These are phyloP conservation scores for Protostelium mycophagum DNA, from an alignment of 78 protist genomes.

Conservation along the genomic window DNA sequence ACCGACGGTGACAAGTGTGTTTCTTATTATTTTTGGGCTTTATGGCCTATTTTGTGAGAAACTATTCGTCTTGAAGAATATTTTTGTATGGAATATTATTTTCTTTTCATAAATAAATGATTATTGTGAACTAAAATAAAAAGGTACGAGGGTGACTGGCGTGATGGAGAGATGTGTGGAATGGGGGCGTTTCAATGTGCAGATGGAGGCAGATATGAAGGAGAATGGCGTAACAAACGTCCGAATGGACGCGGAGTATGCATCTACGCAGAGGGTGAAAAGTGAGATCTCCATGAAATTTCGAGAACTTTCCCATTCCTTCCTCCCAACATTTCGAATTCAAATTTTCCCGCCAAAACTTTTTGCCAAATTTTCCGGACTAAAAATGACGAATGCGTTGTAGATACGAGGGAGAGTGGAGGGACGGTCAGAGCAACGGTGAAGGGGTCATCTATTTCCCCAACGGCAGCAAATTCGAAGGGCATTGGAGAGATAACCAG, in stretches of 20 bases:
- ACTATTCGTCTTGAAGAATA: no score
- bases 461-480: not conserved
- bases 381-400: no score
- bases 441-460: not conserved
- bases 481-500: not conserved
- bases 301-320: no score
- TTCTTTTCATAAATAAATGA: no score
- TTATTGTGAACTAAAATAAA: no score
- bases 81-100: no score
- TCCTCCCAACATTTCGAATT: no score
- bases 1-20: not conserved
- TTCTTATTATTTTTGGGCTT: not conserved
- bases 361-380: no score
- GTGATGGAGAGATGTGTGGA: not conserved
- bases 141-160: not conserved
- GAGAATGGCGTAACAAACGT: not conserved
- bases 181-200: not conserved
- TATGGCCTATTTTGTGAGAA: no score
- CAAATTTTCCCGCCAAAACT: no score
- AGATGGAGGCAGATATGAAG: not conserved
- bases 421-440: not conserved
- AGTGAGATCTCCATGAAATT: no score
- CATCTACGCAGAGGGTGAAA: not conserved
- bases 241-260: not conserved
- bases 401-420: not conserved